Percentiles rank a stretch among this genome's conserved stretches.
Evolutionary conservation across 208 protist species (phyloP).

Genomic region (Trypanosomatidae sp.): DNA sequence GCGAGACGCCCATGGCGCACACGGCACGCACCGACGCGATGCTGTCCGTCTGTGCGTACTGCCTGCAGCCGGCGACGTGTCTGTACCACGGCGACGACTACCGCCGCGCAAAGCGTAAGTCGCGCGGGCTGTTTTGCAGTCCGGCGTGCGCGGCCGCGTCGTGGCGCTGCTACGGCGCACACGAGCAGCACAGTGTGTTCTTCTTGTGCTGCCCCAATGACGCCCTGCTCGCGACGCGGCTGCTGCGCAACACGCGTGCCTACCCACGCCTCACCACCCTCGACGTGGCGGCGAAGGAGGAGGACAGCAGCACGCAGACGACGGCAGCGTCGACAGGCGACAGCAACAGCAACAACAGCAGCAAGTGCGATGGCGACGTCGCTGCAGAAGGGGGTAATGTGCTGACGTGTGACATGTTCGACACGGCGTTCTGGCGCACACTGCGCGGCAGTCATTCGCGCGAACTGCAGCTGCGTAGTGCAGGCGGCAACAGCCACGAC

Average conservation of each 20-base stretch:
- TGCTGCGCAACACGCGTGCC: constrained; percentile 19
- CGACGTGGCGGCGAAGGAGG: constrained; percentile 13
- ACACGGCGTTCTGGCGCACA: too few species aligned
- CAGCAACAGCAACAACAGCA: background rate
- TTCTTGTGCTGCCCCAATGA: constrained; percentile 78
- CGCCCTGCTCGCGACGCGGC: constrained; percentile 51
- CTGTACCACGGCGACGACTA: constrained; percentile 57
- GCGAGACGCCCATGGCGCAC: constrained; percentile 49
- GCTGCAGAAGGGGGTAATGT: too few species aligned
- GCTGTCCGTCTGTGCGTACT: constrained; percentile 64
- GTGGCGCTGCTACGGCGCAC: constrained; percentile 62
- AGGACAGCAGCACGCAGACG: background rate
- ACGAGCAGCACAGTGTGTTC: constrained; percentile 53
- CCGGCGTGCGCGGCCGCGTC: constrained; percentile 28
- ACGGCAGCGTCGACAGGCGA: background rate
- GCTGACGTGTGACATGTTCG: too few species aligned
- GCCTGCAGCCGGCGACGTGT: constrained; percentile 48
- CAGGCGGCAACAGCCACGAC: too few species aligned
- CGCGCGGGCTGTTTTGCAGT: constrained; percentile 81
- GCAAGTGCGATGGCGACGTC: too few species aligned
- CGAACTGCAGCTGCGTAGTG: too few species aligned
- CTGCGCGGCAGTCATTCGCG: too few species aligned
- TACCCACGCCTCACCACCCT: constrained; percentile 13
- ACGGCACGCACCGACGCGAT: constrained; percentile 50
- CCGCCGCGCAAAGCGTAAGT: constrained; percentile 25